A percentile compares a stretch with the other conserved stretches of the same genome.
Conservation (phyloP, 768 basidiomycete species). For the Boletus sp. region DNA sequence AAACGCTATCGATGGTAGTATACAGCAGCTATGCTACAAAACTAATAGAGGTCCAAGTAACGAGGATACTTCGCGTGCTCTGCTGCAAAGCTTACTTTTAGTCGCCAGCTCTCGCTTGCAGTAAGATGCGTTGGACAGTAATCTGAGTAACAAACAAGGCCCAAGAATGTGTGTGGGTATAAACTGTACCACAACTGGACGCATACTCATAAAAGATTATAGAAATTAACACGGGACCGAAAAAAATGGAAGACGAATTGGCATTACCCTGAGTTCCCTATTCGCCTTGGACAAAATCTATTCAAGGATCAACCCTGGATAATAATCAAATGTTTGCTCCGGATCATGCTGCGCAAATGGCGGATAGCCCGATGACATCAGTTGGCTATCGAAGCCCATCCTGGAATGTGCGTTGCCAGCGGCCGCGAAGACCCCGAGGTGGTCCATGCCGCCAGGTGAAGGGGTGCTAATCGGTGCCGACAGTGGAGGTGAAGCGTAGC, state of each 20-base stretch:
- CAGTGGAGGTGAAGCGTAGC: conserved; percentile 33
- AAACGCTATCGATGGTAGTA: conserved; percentile 10
- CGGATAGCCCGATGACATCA: conserved; percentile 28
- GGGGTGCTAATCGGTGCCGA: conserved; percentile 37
- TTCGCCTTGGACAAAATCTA: conserved; percentile 10
- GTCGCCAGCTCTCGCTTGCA: conserved; percentile 1
- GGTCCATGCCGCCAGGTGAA: conserved; percentile 35
- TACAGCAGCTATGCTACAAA: conserved; percentile 28
- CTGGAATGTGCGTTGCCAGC: conserved; percentile 38
- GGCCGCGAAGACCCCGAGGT: conserved; percentile 59
- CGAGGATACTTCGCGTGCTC: not conserved
- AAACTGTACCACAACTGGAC: conserved; percentile 9
- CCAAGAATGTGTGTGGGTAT: conserved; percentile 14
- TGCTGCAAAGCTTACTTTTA: conserved; percentile 9
- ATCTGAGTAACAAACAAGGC: conserved; percentile 1
- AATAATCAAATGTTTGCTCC: conserved; percentile 31
- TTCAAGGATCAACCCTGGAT: conserved; percentile 26
- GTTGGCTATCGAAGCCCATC: conserved; percentile 22
- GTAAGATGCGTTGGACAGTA: conserved; percentile 5
- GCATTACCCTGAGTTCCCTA: not conserved
- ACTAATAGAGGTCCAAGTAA: conserved; percentile 13
- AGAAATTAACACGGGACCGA: conserved; percentile 1
- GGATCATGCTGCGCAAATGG: conserved; percentile 29
- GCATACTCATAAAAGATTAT: conserved; percentile 12
- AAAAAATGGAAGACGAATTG: not conserved